Evolutionary conservation across 495 filamentous ascomycete genomes (phyloP).

Genomic region (Penicillium manginii): DNA sequence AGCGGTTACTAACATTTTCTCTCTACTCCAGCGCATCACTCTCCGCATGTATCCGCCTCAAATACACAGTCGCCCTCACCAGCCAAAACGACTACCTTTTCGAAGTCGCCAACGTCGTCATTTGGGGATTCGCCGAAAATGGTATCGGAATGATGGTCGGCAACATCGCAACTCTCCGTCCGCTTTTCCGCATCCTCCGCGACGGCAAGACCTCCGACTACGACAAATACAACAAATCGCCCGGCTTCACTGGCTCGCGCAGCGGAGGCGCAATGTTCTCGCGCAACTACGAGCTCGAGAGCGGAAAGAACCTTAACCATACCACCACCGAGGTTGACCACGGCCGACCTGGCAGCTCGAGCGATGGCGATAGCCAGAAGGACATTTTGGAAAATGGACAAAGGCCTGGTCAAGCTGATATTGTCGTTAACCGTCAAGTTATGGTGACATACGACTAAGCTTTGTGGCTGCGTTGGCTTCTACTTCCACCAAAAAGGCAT

Average conservation of each 20-base stretch:
- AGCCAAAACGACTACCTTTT: constrained; percentile 26
- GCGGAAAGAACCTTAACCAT: constrained; percentile 14
- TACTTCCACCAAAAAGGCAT: background rate
- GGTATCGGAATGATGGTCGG: constrained; percentile 34
- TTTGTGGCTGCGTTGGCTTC: background rate
- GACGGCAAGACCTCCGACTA: constrained; percentile 22
- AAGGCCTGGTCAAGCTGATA: constrained; percentile 19
- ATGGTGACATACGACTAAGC: constrained; percentile 21
- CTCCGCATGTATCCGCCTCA: constrained; percentile 30
- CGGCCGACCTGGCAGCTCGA: constrained; percentile 10
- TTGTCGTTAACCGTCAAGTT: constrained; percentile 24
- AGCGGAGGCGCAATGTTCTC: constrained; percentile 13
- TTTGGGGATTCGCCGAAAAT: constrained; percentile 37
- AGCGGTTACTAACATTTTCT: background rate
- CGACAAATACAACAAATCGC: constrained; percentile 7
- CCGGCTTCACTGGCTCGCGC: constrained; percentile 8
- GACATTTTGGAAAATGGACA: constrained; percentile 20
- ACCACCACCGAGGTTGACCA: constrained; percentile 6
- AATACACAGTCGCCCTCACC: constrained; percentile 29
- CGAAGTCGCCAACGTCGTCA: constrained; percentile 25
- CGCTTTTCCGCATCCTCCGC: constrained; percentile 26
- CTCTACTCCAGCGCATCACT: constrained; percentile 20
- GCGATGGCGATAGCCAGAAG: constrained; percentile 27
- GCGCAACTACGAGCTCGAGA: constrained; percentile 20
- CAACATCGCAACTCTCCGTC: constrained; percentile 33